A percentile compares a stretch with the other conserved stretches of the same genome.
Conservation (phyloP, 352 stramenopile genomes). For the Phytophthora fragariae region DNA sequence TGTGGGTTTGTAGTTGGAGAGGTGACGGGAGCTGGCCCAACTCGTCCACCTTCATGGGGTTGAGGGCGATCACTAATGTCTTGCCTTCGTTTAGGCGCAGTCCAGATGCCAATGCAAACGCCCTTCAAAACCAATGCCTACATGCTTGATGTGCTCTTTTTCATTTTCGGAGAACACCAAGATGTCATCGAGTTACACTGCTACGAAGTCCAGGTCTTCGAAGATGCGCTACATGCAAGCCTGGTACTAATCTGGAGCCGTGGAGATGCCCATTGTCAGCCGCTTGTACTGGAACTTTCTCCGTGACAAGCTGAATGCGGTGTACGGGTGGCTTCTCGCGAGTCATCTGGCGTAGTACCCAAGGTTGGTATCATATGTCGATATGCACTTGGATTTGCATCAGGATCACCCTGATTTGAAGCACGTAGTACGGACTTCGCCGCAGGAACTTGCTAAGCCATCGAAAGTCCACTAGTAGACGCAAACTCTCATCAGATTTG, state of each 20-base stretch:
- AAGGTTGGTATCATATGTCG: slow-evolving; percentile 10
- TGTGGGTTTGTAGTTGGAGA: too few species aligned
- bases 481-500: slow-evolving; percentile 1
- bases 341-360: slow-evolving; percentile 14
- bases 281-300: slow-evolving; percentile 19
- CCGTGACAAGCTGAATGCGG: slow-evolving; percentile 9
- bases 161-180: slow-evolving; percentile 7
- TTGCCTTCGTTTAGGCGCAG: too few species aligned
- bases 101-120: too few species aligned
- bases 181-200: slow-evolving; percentile 16
- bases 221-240: slow-evolving; percentile 11
- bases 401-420: slow-evolving; percentile 6
- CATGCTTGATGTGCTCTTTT: slow-evolving; percentile 11
- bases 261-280: slow-evolving; percentile 6
- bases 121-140: not conserved
- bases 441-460: slow-evolving; percentile 18
- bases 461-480: slow-evolving; percentile 9
- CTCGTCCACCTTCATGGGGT: too few species aligned
- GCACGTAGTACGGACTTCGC: slow-evolving; percentile 16
- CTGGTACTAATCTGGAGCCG: slow-evolving; percentile 15
- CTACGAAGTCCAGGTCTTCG: slow-evolving; percentile 7
- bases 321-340: not conserved
- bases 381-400: slow-evolving; percentile 10
- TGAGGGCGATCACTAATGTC: too few species aligned
- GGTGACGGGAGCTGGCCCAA: too few species aligned